Percentiles rank a stretch among this genome's conserved stretches.
Conservation (phyloP, 257 asterid genomes). For the Solanum tarijense region DNA sequence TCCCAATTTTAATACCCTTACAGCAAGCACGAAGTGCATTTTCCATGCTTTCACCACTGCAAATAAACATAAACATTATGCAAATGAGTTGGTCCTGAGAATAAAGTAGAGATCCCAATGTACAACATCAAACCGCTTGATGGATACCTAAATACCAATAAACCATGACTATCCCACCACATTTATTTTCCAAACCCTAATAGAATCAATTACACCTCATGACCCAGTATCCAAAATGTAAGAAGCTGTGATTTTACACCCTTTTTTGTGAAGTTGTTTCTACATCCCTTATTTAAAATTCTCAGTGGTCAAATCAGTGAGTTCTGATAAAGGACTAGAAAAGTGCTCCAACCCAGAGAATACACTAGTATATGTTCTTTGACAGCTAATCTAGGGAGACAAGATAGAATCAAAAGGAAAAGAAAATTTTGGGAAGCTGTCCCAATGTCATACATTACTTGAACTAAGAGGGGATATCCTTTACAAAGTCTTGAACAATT, state of each 20-base stretch:
- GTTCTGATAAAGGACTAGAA: not conserved
- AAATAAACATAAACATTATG: slow-evolving; percentile 3
- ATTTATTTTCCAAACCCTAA: not conserved
- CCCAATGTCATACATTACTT: not conserved
- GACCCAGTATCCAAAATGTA: not conserved
- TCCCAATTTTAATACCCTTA: slow-evolving; percentile 97
- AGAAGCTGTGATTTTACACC: not conserved
- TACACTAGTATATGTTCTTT: not conserved
- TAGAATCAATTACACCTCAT: not conserved
- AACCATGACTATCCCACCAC: not conserved
- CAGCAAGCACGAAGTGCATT: slow-evolving; percentile 98
- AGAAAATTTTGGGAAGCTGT: not conserved
- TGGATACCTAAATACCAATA: not conserved
- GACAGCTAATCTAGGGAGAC: not conserved
- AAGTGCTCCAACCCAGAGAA: not conserved
- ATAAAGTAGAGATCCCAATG: not conserved
- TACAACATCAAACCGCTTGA: not conserved
- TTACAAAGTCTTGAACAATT: not conserved
- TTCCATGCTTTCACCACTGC: slow-evolving; percentile 99
- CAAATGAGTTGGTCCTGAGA: not conserved
- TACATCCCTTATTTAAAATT: not conserved
- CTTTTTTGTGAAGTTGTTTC: not conserved
- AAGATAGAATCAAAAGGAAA: not conserved
- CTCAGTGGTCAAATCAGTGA: not conserved
- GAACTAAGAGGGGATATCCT: not conserved